These are phyloP conservation scores for Trypanosoma grayi DNA, from an alignment of 208 protist genomes.

Conservation along the genomic window DNA sequence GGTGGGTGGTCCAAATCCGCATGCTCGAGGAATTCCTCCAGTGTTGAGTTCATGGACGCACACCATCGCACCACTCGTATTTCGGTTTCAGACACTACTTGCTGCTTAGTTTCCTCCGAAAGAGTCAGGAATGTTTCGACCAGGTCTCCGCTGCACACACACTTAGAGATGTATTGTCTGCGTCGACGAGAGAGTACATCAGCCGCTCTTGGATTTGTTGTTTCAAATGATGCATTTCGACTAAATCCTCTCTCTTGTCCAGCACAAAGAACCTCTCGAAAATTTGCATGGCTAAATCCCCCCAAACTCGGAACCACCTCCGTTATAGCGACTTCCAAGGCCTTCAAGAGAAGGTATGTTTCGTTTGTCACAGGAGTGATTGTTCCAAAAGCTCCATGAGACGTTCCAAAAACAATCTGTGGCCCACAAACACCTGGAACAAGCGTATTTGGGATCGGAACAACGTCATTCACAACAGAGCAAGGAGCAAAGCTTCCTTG, in stretches of 20 bases:
- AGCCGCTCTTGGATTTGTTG: slow-evolving; percentile 9
- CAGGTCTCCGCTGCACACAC: slow-evolving; percentile 47
- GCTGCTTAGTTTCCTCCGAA: neutral
- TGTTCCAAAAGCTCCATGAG: slow-evolving; percentile 71
- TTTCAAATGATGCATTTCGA: slow-evolving; percentile 39
- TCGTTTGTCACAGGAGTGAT: slow-evolving; percentile 47
- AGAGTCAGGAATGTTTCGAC: slow-evolving; percentile 41
- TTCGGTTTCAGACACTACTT: slow-evolving; percentile 1
- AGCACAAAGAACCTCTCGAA: slow-evolving; percentile 40
- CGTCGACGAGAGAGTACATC: slow-evolving; percentile 16
- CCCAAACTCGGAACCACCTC: slow-evolving; percentile 14
- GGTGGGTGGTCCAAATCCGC: slow-evolving; percentile 7
- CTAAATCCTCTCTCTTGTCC: slow-evolving; percentile 54
- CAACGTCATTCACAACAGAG: slow-evolving; percentile 29
- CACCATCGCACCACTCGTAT: neutral
- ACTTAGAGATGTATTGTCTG: slow-evolving; percentile 9
- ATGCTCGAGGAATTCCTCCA: slow-evolving; percentile 14
- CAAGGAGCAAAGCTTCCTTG: slow-evolving; percentile 64
- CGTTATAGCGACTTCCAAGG: slow-evolving; percentile 48
- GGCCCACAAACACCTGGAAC: slow-evolving; percentile 42
- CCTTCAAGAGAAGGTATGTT: slow-evolving; percentile 51
- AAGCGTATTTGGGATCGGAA: slow-evolving; percentile 26
- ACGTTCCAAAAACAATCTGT: slow-evolving; percentile 72
- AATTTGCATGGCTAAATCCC: slow-evolving; percentile 44
- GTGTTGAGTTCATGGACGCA: neutral